Conservation (phyloP, 805 yeast genomes). For the Teunomyces tritomae region DNA sequence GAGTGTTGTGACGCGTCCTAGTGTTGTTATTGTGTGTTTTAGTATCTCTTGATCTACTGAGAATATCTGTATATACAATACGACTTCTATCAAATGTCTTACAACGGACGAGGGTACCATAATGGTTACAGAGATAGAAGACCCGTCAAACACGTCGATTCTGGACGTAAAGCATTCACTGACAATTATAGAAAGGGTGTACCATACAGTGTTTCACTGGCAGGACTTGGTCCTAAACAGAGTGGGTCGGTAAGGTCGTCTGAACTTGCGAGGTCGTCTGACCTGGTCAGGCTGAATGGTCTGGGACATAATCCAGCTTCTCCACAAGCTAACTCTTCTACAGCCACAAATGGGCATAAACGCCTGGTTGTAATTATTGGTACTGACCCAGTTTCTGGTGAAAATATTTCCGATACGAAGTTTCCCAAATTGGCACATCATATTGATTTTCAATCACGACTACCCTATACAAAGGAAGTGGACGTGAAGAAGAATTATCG, state of each 20-base stretch:
- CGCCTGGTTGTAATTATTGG: constrained; percentile 14
- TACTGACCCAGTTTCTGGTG: constrained; percentile 32
- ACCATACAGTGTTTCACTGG: background rate
- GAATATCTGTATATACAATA: background rate
- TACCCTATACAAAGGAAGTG: constrained; percentile 9
- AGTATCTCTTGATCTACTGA: background rate
- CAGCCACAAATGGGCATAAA: background rate
- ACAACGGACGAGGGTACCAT: constrained; percentile 2
- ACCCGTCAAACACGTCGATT: constrained; percentile 1
- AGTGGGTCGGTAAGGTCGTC: too few relatives aligned
- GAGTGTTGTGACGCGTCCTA: constrained; percentile 2
- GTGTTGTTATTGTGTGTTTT: background rate
- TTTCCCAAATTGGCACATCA: constrained; percentile 32
- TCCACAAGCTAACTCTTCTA: background rate
- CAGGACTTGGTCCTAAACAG: background rate
- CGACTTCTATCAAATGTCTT: background rate
- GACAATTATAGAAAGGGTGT: background rate
- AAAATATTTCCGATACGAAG: constrained; percentile 28
- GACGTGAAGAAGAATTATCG: constrained; percentile 33
- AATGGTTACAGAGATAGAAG: constrained; percentile 1
- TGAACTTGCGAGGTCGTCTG: background rate
- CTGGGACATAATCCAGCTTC: background rate
- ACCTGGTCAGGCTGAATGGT: background rate
- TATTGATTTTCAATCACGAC: constrained; percentile 13
- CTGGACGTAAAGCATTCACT: background rate